These are phyloP conservation scores for Tolypocladium guangdongense DNA, from an alignment of 2,329 filamentous ascomycete genomes.

Conservation along the genomic window DNA sequence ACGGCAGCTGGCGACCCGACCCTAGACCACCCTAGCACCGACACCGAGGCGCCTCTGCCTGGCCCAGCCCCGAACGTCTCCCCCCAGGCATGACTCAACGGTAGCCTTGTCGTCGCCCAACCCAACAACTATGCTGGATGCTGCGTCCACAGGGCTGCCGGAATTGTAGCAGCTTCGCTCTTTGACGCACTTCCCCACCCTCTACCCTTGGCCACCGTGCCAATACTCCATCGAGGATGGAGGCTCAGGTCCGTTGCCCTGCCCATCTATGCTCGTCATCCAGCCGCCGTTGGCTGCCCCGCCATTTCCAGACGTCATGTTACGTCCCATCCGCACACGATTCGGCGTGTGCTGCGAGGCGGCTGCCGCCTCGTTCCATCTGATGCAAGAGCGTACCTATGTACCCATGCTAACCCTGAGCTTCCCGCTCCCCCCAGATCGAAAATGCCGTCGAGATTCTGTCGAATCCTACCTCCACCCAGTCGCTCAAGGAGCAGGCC, in stretches of 20 bases:
- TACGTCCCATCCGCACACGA: not conserved
- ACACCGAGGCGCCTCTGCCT: not conserved
- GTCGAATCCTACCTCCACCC: conserved; percentile 70
- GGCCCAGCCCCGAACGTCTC: not conserved
- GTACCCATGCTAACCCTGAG: not conserved
- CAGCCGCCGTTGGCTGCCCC: not conserved
- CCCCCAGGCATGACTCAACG: conserved; percentile 27
- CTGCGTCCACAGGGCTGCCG: conserved; percentile 28
- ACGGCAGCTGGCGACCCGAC: not conserved
- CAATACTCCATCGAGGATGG: conserved; percentile 23
- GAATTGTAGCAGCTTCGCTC: conserved; percentile 30
- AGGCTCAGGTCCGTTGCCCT: conserved; percentile 32
- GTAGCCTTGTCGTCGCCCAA: conserved; percentile 25
- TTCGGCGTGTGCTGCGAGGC: not conserved
- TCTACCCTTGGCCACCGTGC: conserved; percentile 6
- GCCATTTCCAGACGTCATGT: not conserved
- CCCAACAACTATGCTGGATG: conserved; percentile 31
- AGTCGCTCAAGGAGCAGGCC: conserved; percentile 67
- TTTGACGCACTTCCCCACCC: conserved; percentile 5
- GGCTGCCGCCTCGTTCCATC: not conserved
- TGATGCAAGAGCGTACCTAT: not conserved
- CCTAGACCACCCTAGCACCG: not conserved
- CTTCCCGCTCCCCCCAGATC: conserved; percentile 45
- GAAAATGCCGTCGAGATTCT: conserved; percentile 94
- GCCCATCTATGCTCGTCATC: not conserved